Base-by-base conservation (phyloP, 2,329 filamentous ascomycete genomes). In the Curvularia sp. region DNA sequence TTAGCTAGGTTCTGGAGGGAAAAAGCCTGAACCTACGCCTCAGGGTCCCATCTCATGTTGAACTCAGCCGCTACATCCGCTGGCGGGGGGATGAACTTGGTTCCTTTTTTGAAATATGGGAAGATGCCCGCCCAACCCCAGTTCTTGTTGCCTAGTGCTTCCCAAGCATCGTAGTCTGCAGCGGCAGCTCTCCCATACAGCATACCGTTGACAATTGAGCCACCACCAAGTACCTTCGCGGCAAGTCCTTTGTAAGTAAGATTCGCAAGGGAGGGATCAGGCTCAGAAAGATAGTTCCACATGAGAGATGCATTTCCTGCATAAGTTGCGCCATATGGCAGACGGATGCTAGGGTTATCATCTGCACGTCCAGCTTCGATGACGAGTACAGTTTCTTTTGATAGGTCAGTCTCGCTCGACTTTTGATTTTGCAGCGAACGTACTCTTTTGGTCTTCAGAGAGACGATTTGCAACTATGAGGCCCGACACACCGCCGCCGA, bases 51-150 rank as follows among this genome's bases (percentile, higher is more conserved):
- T 2, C 67, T 72, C 22, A 73, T 67, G 5, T 55, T 52, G 22
- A 69, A 62, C 12, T 63, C 55, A n/a, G 65, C 49, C 2, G 54
- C 53, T 1, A 53, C 57, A 10, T 62, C 55, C 8, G 57, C 43
- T n/a, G 70, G 62, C 0, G 71, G 69, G 26, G 62, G 53, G 18
- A 66, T 60, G 12, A 70, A 68, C n/a, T 68, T 62, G 1, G 70
- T 73, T 13, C 64, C 58, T 59, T 74, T 72, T 46, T 67, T 69
- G 60, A 71, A 75, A 54, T 63, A 74, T 0, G 69, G 66, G 22
- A 75, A 64, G 22, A 84, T 60, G 6, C 77, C 78, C 41, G 84
- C 75, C 84, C 84, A 88, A 1, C 81, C 80, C 86, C 86, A 89
- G 3, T 84, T 86, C 1, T 72, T 56, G 64, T 88, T 88, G 0